phyloP scores from a whole-genome alignment of 805 yeast species.

The Cyberlindnera veronae region DNA sequence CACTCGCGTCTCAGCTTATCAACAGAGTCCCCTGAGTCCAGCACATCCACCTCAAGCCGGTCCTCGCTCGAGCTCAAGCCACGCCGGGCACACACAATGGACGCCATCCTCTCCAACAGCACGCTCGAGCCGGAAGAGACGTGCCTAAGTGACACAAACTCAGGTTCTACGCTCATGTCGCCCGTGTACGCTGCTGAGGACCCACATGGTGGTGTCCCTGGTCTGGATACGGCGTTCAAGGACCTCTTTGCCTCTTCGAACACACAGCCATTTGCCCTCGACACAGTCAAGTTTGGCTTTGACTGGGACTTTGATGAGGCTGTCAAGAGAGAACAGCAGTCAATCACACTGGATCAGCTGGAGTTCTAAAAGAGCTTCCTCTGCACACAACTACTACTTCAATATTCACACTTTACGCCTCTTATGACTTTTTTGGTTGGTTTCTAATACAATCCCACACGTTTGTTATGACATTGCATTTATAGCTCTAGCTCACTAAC shows the following conservation, averaged over 20 bases:
- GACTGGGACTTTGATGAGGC: constrained; percentile 14
- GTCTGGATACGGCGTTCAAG: constrained; percentile 7
- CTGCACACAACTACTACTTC: no score
- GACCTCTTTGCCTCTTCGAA: no score
- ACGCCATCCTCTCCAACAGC: constrained; percentile 13
- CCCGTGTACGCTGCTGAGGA: constrained; percentile 19
- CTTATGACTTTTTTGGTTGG: neutral
- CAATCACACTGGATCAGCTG: no score
- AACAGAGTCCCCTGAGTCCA: constrained; percentile 11
- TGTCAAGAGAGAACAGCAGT: constrained; percentile 10
- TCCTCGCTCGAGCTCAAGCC: constrained; percentile 2
- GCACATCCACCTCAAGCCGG: constrained; percentile 12
- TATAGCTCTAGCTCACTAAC: constrained; percentile 9
- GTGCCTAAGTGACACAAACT: constrained; percentile 19
- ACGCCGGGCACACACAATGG: constrained; percentile 11
- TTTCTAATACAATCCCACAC: no score
- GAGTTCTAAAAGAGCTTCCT: no score
- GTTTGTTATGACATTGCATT: neutral
- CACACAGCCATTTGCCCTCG: no score
- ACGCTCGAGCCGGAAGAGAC: no score
- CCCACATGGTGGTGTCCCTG: neutral
- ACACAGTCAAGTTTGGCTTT: constrained; percentile 8
- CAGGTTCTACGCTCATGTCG: constrained; percentile 17
- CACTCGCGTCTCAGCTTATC: constrained; percentile 15
- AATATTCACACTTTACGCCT: constrained; percentile 1